A percentile compares a stretch with the other conserved stretches of the same genome.
phyloP scores from a whole-genome alignment of 306 rosid genomes.

The Lithocarpus polystachyus region DNA sequence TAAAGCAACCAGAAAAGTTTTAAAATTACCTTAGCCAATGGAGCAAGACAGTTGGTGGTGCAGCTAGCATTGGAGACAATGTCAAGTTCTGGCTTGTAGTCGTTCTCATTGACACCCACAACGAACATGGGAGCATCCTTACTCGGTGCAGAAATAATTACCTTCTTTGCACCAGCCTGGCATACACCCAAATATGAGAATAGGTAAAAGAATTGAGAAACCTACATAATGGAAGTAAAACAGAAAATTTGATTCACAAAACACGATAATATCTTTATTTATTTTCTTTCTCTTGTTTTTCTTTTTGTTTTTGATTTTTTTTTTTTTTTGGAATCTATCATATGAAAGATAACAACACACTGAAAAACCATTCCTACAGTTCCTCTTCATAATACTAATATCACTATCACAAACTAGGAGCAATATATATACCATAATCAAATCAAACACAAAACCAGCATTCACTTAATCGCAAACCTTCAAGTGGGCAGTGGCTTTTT shows the following conservation, averaged over 20 bases:
- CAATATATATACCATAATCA: background rate
- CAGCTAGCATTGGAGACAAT: conserved; percentile 88
- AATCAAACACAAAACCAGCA: background rate
- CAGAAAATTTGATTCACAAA: too few species aligned
- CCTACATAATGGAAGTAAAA: background rate
- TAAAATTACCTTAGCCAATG: conserved; percentile 71
- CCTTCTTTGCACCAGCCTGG: conserved; percentile 95
- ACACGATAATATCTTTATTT: too few species aligned
- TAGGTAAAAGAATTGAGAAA: background rate
- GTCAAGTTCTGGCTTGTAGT: conserved; percentile 58
- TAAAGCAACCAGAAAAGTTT: background rate
- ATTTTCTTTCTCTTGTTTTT: too few species aligned
- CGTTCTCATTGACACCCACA: conserved; percentile 92
- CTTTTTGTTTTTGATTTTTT: too few species aligned
- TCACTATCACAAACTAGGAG: too few species aligned
- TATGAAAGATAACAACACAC: too few species aligned
- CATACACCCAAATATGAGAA: background rate
- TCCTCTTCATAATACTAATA: too few species aligned
- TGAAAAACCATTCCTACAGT: too few species aligned
- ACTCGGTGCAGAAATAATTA: conserved; percentile 90
- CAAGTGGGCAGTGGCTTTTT: conserved; percentile 76
- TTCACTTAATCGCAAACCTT: conserved; percentile 40
- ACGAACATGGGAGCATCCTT: conserved; percentile 96
- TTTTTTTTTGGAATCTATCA: too few species aligned
- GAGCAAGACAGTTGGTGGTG: conserved; percentile 92